These are phyloP conservation scores for Sisymbrium altissimum DNA, from an alignment of 345 rosid species.

Conservation along the genomic window DNA sequence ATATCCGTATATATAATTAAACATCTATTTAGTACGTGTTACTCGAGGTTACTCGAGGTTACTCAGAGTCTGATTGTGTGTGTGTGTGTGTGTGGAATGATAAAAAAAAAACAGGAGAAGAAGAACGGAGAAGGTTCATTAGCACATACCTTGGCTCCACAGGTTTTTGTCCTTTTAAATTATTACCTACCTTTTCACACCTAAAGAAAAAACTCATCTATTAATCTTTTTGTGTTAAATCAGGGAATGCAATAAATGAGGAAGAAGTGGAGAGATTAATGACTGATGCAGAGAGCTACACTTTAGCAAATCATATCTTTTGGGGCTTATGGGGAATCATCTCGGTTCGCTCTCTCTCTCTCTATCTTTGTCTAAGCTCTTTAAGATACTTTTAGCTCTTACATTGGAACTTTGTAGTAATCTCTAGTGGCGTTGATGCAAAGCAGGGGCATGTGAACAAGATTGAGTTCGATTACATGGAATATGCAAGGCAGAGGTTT, in stretches of 20 bases:
- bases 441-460: constrained; percentile 44
- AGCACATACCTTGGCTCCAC: constrained; percentile 51
- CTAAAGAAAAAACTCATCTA: neutral
- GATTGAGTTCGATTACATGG: constrained; percentile 51
- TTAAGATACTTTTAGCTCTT: neutral
- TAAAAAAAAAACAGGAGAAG: constrained; percentile 43
- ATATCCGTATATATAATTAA: neutral
- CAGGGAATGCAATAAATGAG: constrained; percentile 47
- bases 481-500: constrained; percentile 63
- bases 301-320: constrained; percentile 68
- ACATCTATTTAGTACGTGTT: neutral
- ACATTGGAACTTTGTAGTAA: neutral
- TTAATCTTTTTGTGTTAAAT: neutral
- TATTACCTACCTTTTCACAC: constrained; percentile 3
- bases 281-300: constrained; percentile 54
- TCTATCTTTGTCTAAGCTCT: neutral
- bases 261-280: constrained; percentile 44
- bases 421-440: neutral
- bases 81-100: constrained; percentile 5
- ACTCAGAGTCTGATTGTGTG: constrained; percentile 8
- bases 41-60: neutral
- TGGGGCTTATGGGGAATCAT: constrained; percentile 84
- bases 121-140: constrained; percentile 69
- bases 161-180: constrained; percentile 41
- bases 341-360: constrained; percentile 31